Evolutionary conservation across 305 asterid species (phyloP).

Genomic region (Fraxinus sp.): DNA sequence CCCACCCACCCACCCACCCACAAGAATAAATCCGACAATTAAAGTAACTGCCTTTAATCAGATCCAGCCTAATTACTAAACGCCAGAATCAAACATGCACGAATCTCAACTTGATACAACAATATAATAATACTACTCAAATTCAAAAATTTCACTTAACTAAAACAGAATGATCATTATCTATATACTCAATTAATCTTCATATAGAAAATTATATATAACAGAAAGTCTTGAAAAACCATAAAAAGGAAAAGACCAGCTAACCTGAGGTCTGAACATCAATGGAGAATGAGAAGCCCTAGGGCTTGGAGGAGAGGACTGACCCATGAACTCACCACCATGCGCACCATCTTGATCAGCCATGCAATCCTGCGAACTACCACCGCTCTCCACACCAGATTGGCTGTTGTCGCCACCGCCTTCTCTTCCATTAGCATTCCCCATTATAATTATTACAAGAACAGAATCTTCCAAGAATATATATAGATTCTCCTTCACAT

Average conservation of each 20-base stretch:
- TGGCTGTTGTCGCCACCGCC: conserved; percentile 42
- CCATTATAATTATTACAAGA: conserved; percentile 37
- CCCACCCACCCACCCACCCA: too few species aligned
- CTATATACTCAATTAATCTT: not conserved
- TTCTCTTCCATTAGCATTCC: conserved; percentile 78
- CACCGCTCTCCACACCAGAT: conserved; percentile 39
- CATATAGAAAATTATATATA: not conserved
- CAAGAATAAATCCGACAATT: too few species aligned
- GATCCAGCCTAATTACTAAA: conserved; percentile 24
- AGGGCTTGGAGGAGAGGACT: conserved; percentile 91
- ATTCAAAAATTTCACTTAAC: conserved; percentile 1
- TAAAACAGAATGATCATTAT: not conserved
- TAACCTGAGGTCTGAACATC: conserved; percentile 88
- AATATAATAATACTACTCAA: not conserved
- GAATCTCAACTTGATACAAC: not conserved
- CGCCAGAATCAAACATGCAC: not conserved
- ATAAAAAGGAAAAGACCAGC: conserved; percentile 28
- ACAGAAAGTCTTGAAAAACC: not conserved
- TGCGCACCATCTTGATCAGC: conserved; percentile 35
- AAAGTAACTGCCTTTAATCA: not conserved
- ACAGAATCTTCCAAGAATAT: not conserved
- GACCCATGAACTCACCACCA: conserved; percentile 58
- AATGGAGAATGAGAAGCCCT: conserved; percentile 85
- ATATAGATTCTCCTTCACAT: not conserved
- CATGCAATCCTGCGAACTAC: conserved; percentile 29